A percentile compares a stretch with the other conserved stretches of the same genome.
Evolutionary conservation across 805 yeast genomes (phyloP).

Genomic region (Saturnispora quitensis): DNA sequence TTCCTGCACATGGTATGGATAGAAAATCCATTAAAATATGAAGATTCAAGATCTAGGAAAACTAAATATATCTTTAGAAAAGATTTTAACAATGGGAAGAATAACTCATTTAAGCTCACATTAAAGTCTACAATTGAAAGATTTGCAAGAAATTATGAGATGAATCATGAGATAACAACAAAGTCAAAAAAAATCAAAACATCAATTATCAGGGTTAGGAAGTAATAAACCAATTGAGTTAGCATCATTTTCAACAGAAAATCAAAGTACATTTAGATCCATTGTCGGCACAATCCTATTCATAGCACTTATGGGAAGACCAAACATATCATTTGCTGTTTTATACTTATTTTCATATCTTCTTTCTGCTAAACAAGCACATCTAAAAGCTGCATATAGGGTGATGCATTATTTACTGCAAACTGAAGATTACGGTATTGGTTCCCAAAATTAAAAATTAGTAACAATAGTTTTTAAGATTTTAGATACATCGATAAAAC

Average conservation of each 20-base stretch:
- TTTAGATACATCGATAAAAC: background rate
- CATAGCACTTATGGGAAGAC: background rate
- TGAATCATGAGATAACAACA: background rate
- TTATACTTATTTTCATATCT: background rate
- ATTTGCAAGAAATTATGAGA: background rate
- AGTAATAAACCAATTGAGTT: background rate
- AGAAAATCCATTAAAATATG: background rate
- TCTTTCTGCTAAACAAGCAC: background rate
- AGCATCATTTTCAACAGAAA: background rate
- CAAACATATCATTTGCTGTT: background rate
- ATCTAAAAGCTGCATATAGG: background rate
- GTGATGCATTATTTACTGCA: background rate
- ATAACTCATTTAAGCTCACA: background rate
- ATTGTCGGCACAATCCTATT: background rate
- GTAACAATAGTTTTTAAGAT: background rate
- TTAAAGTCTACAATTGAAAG: background rate
- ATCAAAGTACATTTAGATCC: background rate
- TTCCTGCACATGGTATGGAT: slow-evolving; percentile 3
- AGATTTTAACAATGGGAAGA: background rate
- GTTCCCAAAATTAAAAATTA: background rate
- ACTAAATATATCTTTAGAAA: background rate
- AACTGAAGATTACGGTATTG: background rate
- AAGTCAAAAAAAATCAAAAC: background rate
- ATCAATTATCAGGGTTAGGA: background rate
- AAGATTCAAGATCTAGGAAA: background rate